Evolutionary conservation across 306 rosid genomes (phyloP), one percentile per base, ranked within the genome.

Genomic region (Malus sieversii): DNA sequence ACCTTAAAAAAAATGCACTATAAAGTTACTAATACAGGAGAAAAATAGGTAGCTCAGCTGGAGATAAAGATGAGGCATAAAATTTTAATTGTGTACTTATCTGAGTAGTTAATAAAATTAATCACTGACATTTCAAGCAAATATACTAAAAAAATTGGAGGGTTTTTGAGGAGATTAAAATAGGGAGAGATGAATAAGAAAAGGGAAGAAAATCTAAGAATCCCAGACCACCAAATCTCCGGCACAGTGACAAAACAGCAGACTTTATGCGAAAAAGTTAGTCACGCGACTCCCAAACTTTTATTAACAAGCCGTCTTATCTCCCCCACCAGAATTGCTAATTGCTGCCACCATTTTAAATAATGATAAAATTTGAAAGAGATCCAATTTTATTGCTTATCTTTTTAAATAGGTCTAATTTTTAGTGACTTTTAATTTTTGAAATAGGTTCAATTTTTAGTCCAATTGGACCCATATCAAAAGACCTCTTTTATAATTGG

Each of bases 181-280:
- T 18, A n/a, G 20, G 19, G 20, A 51, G 20, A 25, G 23, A 23
- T 1, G 35, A 25, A 53, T 22, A 57, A 58, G 58, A 22, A 79
- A 66, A 77, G 27, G 71, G 58, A 75, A 70, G 76, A 73, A 87
- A 85, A 91, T 89, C 90, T 85, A 64, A 58, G 29, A 67, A 84
- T 68, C 30, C 70, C 90, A 87, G 92, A 91, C 94, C 86, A 74
- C 51, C 13, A 85, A 91, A 92, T 92, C 95, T 85, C 70, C 48
- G 38, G 70, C 52, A 82, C 90, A 86, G 88, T 62, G 22, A 71
- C 77, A 22, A 48, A 73, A 68, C 72, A 38, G 82, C 81, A 84
- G 85, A 83, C 88, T 81, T 84, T 83, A 66, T 40, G 79, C 53
- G 6, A 46, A 84, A 85, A 86, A 86, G 86, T 71, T 22, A 19